Evolutionary conservation across 495 filamentous ascomycete species (phyloP).

Genomic region (Aspergillus nanangensis): DNA sequence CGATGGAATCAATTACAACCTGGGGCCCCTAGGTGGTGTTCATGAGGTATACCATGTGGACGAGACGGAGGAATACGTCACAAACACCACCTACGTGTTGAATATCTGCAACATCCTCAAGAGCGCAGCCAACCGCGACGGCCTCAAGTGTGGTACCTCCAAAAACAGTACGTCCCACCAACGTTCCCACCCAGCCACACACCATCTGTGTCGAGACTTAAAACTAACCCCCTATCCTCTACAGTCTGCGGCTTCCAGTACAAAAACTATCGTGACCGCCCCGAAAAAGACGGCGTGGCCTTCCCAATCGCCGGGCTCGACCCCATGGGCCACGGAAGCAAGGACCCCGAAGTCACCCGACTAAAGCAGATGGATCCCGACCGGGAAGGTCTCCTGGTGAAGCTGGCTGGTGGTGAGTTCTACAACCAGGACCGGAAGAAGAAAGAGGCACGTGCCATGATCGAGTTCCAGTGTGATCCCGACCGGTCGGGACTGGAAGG

Average conservation of each 20-base stretch:
- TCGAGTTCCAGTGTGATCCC: conserved; percentile 80
- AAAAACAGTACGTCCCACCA: conserved; percentile 29
- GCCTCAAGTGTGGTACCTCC: conserved; percentile 56
- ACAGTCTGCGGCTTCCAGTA: conserved; percentile 76
- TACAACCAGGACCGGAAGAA: conserved; percentile 37
- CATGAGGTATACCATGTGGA: conserved; percentile 62
- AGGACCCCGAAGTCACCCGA: conserved; percentile 56
- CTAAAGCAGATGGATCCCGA: conserved; percentile 58
- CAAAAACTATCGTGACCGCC: conserved; percentile 38
- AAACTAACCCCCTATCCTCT: conserved; percentile 4
- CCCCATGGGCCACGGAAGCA: conserved; percentile 46
- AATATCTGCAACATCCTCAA: conserved; percentile 72
- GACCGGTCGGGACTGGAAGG: conserved; percentile 67
- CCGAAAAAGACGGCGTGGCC: conserved; percentile 28
- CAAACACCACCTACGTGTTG: conserved; percentile 83
- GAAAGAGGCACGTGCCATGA: conserved; percentile 60
- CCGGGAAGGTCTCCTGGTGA: conserved; percentile 64
- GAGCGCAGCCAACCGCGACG: conserved; percentile 54
- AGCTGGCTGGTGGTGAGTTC: conserved; percentile 65
- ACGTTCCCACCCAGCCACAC: not conserved
- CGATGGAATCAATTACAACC: conserved; percentile 57
- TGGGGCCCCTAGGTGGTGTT: conserved; percentile 65
- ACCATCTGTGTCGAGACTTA: not conserved
- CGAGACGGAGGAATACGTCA: conserved; percentile 38
- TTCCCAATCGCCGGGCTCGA: conserved; percentile 73